Evolutionary conservation across 805 yeast species (phyloP), one percentile per base, ranked within the genome.

Genomic region (Hanseniaspora pseudoguilliermondii): DNA sequence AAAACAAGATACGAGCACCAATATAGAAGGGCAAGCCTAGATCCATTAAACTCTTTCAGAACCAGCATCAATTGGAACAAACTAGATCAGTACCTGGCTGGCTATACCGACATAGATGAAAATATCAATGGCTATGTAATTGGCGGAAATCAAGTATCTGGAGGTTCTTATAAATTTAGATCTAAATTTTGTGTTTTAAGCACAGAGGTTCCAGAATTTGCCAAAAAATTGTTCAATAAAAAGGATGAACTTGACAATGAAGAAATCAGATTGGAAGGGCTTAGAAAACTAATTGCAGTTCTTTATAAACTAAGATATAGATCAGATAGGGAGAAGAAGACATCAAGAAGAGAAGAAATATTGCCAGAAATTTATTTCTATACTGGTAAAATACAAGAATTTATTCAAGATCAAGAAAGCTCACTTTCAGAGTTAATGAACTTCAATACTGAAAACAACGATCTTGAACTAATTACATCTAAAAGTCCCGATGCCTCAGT

Each of bases 181-280:
- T 78, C 90, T 66, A 83, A 95, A 64, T 87, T 89, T 69, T 97
- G 89, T 3, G 75, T 93, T 2, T 71, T 90, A 52, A 96, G 97
- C 0, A 71, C 87, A 0, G 84, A 79, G n/a, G 73, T 83, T 20
- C 83, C 89, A 0, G 75, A 80, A 75, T 57, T 69, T 59, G 69
- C 73, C 2, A 62, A 65, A 59, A 64, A 72, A 40, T 60, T 69
- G 16, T 63, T 74, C 60, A 21, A 32, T 15, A 66, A 73, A 38
- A 71, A 69, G 64, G 96, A 87, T 61, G 75, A 76, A 27, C 71
- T 90, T 51, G 78, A 81, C 0, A 81, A 84, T 2, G 98, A 91
- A 65, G 97, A 91, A 67, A 78, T 85, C n/a, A 71, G 95, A 56
- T 76, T 91, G n/a, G 97, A 91, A 66, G 98, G 97, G 0, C 71